Conservation (phyloP, 257 asterid species). For the Fraxinus pennsylvanica region DNA sequence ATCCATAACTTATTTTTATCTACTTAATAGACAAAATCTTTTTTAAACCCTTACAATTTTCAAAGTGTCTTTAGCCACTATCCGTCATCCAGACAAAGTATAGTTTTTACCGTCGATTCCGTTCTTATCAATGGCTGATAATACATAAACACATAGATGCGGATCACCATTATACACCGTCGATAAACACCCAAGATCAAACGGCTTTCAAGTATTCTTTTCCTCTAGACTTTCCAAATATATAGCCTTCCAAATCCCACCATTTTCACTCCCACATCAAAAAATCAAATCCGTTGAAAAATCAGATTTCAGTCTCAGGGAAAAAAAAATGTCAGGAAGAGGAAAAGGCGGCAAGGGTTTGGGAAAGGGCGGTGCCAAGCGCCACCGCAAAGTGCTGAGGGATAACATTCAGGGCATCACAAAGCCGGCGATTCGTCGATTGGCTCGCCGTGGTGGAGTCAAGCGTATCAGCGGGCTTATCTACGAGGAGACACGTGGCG, state of each 20-base stretch:
- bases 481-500: constrained; percentile 34
- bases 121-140: background rate
- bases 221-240: background rate
- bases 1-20: too few relatives aligned
- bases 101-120: background rate
- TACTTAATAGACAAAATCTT: too few relatives aligned
- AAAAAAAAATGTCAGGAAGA: constrained; percentile 34
- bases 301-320: background rate
- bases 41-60: too few relatives aligned
- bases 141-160: background rate
- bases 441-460: constrained; percentile 43
- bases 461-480: constrained; percentile 44
- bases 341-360: constrained; percentile 43
- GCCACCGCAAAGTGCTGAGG: constrained; percentile 43
- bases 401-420: constrained; percentile 42
- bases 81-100: background rate
- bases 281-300: background rate
- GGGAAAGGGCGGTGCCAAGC: constrained; percentile 45
- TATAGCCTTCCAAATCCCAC: background rate
- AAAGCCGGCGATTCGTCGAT: constrained; percentile 43
- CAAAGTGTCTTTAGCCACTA: background rate
- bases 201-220: background rate
- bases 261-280: background rate
- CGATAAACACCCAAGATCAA: constrained; percentile 18
- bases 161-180: constrained; percentile 26